Evolutionary conservation across 2,329 filamentous ascomycete species (phyloP), one percentile per base, ranked within the genome.

Genomic region (Microcyclospora pomicola): DNA sequence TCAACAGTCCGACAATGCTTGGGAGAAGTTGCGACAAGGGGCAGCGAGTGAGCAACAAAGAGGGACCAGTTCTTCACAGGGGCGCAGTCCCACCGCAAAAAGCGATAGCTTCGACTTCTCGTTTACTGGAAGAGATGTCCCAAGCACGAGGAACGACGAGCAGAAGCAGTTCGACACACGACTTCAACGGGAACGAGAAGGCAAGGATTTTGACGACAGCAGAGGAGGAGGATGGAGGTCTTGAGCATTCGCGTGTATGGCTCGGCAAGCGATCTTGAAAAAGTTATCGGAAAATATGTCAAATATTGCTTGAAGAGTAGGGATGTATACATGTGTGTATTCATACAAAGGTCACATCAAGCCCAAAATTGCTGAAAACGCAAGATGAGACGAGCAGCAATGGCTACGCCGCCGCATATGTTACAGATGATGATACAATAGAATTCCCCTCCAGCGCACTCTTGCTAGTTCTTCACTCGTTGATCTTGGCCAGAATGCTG

Each of bases 401-500:
- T 24, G 19, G 19, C 19, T 24, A 24, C 7, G 19, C 19, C 5
- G 19, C 19, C 19, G 19, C 19, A 24, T 24, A 24, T 24, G 19
- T 5, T 24, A 24, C 19, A 24, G 19, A 24, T 24, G 19, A 24
- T 24, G 19, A 24, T 24, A 24, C 19, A 24, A 24, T 24, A 24
- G 19, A 24, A 7, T 4, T 24, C 19, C 19, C 19, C 19, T 24
- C 7, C 19, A 4, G 19, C 19, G 19, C 19, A 7, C 19, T 5
- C 37, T 42, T 33, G n/a, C 29, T 13, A 35, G 27, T 9, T 10
- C 12, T 44, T 27, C 83, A 94, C 74, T 96, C 88, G 68, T 85
- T 94, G 75, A 98, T 94, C 81, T 96, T 98, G 64, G 91, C 91
- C 44, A 98, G 77, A 53, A 98, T 84, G 64, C 88, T 95, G 54